These are phyloP conservation scores for Petunia secreta DNA, from an alignment of 257 asterid species.

Conservation along the genomic window DNA sequence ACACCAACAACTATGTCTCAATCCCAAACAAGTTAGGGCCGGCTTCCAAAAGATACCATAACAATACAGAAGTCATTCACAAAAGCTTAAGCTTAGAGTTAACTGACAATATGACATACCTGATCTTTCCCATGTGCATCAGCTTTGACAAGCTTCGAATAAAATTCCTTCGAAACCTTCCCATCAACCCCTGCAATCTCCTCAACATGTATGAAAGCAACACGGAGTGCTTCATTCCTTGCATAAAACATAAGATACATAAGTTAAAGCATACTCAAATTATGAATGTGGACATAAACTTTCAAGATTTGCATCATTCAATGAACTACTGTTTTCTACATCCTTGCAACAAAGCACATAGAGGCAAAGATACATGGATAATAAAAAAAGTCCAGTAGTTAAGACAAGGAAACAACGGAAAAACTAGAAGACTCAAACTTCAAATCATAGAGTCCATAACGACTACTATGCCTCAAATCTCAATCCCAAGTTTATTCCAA, in stretches of 20 bases:
- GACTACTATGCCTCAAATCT: background rate
- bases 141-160: conserved; percentile 95
- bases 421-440: background rate
- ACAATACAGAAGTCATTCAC: background rate
- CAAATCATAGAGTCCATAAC: conserved; percentile 4
- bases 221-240: conserved; percentile 99
- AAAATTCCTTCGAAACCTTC: conserved; percentile 60
- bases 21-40: no score
- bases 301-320: background rate
- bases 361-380: conserved; percentile 1
- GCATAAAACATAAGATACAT: conserved; percentile 19
- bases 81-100: background rate
- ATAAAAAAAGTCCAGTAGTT: background rate
- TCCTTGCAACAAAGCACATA: background rate
- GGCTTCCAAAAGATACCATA: background rate
- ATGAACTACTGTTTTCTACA: background rate
- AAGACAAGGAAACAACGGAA: background rate
- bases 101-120: conserved; percentile 43
- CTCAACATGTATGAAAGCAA: conserved; percentile 92
- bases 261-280: background rate
- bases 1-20: background rate
- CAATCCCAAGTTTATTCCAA: background rate
- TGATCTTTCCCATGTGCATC: conserved; percentile 95
- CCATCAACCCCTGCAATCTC: conserved; percentile 71
- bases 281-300: background rate